Evolutionary conservation across 192 early-diverging fungal genomes (phyloP).

Genomic region (Coemansia sp.): DNA sequence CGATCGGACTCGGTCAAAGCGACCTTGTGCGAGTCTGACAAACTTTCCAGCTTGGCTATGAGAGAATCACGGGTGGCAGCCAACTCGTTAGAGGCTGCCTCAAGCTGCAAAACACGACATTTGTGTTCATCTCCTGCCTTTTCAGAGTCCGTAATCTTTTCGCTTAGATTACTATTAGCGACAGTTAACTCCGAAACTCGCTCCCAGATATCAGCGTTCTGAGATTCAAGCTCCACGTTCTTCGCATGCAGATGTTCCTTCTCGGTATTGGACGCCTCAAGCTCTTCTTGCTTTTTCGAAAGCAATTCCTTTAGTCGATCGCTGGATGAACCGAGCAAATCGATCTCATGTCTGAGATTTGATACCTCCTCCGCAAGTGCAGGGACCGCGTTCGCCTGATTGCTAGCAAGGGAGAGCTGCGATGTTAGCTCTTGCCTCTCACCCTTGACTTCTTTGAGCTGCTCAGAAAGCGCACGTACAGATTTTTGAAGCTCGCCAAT

Average conservation of each 20-base stretch:
- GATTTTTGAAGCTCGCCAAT: neutral
- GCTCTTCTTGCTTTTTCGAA: slow-evolving; percentile 9
- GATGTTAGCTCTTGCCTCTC: neutral
- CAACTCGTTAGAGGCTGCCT: neutral
- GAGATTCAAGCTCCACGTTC: slow-evolving; percentile 28
- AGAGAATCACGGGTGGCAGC: neutral
- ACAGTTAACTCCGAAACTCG: slow-evolving; percentile 38
- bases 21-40: neutral
- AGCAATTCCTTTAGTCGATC: slow-evolving; percentile 7
- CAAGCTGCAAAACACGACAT: slow-evolving; percentile 7
- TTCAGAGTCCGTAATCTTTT: slow-evolving; percentile 4
- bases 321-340: neutral
- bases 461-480: neutral
- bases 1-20: neutral
- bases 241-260: neutral
- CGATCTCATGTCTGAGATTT: slow-evolving; percentile 5
- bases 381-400: slow-evolving; percentile 10
- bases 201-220: slow-evolving; percentile 46
- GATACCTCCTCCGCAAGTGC: neutral
- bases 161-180: slow-evolving; percentile 16
- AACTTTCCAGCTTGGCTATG: neutral
- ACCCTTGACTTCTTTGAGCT: neutral
- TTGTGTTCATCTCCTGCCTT: slow-evolving; percentile 1
- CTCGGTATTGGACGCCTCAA: slow-evolving; percentile 5
- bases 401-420: neutral